Percentiles rank a stretch among this genome's conserved stretches.
phyloP scores from a whole-genome alignment of 176 grass and related monocot genomes.

The Metroxylon sagu region DNA sequence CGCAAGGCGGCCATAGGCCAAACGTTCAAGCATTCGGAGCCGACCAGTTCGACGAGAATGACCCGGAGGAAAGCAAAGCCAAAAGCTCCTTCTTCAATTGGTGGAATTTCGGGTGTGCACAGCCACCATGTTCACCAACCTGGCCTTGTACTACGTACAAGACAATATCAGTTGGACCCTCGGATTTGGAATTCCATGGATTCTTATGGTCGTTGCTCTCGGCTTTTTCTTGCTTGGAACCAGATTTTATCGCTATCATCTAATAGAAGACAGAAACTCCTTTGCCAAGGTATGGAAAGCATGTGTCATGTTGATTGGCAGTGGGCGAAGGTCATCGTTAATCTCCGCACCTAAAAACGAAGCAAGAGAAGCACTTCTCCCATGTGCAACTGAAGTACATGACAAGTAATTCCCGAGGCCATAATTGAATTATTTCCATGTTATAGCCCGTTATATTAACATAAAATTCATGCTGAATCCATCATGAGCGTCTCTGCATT shows the following conservation, averaged over 20 bases:
- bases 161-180: neutral
- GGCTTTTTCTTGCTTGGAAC: neutral
- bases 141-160: neutral
- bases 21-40: slow-evolving; percentile 37
- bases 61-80: slow-evolving; percentile 29
- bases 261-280: neutral
- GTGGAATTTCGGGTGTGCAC: slow-evolving; percentile 46
- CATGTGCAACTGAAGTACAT: too few species aligned
- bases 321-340: too few species aligned
- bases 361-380: too few species aligned
- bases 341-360: too few species aligned
- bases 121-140: neutral
- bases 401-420: too few species aligned
- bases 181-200: neutral
- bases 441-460: too few species aligned
- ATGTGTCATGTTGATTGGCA: too few species aligned
- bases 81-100: slow-evolving; percentile 80
- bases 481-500: too few species aligned
- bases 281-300: too few species aligned
- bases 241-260: neutral
- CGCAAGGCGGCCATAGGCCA: slow-evolving; percentile 57
- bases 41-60: slow-evolving; percentile 47
- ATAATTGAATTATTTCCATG: too few species aligned
- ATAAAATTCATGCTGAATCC: too few species aligned
- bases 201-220: neutral